These are phyloP conservation scores for Debaryomyces prosopidis DNA, from an alignment of 805 yeast species.

Conservation along the genomic window DNA sequence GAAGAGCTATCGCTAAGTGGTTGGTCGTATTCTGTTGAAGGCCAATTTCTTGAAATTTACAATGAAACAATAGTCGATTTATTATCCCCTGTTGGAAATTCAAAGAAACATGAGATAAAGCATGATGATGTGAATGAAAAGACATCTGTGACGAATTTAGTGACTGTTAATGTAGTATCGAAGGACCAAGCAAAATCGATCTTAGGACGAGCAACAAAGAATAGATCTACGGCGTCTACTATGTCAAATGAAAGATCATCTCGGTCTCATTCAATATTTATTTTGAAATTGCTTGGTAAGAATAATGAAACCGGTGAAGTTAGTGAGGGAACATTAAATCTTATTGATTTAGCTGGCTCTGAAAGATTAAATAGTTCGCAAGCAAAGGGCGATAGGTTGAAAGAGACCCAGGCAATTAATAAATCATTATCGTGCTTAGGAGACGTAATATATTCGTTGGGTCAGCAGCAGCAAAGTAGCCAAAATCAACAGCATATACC, in stretches of 20 bases:
- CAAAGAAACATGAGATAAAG: slow-evolving; percentile 62
- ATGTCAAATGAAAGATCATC: slow-evolving; percentile 82
- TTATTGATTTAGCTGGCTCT: slow-evolving; percentile 93
- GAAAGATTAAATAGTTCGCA: slow-evolving; percentile 78
- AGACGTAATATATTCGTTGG: slow-evolving; percentile 79
- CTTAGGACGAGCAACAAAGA: slow-evolving; percentile 54
- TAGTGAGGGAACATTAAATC: slow-evolving; percentile 64
- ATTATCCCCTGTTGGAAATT: slow-evolving; percentile 29
- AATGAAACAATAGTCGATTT: slow-evolving; percentile 80
- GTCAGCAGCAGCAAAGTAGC: slow-evolving; percentile 30
- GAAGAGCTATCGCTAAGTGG: slow-evolving; percentile 50
- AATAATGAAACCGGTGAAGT: slow-evolving; percentile 50
- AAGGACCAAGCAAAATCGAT: slow-evolving; percentile 50
- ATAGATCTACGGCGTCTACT: slow-evolving; percentile 81
- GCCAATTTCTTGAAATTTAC: slow-evolving; percentile 87
- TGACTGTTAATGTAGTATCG: slow-evolving; percentile 45
- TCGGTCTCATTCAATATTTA: slow-evolving; percentile 85
- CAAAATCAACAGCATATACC: slow-evolving; percentile 54
- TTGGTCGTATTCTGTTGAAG: slow-evolving; percentile 62
- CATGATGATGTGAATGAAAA: slow-evolving; percentile 57
- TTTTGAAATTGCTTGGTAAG: slow-evolving; percentile 56
- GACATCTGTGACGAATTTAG: slow-evolving; percentile 64
- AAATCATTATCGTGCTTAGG: slow-evolving; percentile 85
- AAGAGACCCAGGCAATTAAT: slow-evolving; percentile 88
- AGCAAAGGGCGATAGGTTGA: slow-evolving; percentile 75